These are phyloP conservation scores for Pseudonitzschia pungens DNA, from an alignment of 108 stramenopile species.

Conservation along the genomic window DNA sequence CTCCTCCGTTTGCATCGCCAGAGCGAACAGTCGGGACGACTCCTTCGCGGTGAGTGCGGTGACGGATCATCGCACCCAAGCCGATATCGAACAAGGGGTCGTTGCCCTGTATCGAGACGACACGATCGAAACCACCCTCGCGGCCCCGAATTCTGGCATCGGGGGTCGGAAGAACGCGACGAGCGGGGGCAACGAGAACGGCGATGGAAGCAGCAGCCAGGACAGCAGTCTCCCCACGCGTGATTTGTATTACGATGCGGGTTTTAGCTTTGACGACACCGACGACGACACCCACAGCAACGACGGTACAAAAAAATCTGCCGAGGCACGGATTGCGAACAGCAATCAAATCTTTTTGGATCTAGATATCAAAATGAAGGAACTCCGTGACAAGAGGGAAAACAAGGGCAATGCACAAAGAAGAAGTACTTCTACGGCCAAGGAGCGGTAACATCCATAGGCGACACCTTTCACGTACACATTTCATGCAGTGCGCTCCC, in stretches of 20 bases:
- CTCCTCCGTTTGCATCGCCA: not conserved
- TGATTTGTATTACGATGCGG: constrained; percentile 3
- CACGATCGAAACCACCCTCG: not conserved
- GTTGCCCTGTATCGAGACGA: not conserved
- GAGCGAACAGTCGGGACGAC: not conserved
- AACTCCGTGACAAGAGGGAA: not conserved
- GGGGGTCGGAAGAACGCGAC: not conserved
- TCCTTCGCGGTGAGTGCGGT: not conserved
- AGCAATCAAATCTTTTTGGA: constrained; percentile 8
- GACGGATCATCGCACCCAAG: not conserved
- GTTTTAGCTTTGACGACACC: not conserved
- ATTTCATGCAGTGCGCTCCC: no score
- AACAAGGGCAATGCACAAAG: not conserved
- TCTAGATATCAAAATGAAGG: not conserved
- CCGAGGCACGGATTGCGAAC: not conserved
- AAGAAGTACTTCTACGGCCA: no score
- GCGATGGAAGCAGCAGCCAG: no score
- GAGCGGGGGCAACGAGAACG: not conserved
- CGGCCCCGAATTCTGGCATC: not conserved
- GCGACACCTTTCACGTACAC: no score
- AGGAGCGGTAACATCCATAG: no score
- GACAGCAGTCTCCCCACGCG: not conserved
- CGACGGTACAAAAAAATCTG: not conserved
- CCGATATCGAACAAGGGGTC: not conserved
- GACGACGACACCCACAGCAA: not conserved